Conservation (phyloP, 805 yeast species). For the Cyberlindnera euphorbiae region DNA sequence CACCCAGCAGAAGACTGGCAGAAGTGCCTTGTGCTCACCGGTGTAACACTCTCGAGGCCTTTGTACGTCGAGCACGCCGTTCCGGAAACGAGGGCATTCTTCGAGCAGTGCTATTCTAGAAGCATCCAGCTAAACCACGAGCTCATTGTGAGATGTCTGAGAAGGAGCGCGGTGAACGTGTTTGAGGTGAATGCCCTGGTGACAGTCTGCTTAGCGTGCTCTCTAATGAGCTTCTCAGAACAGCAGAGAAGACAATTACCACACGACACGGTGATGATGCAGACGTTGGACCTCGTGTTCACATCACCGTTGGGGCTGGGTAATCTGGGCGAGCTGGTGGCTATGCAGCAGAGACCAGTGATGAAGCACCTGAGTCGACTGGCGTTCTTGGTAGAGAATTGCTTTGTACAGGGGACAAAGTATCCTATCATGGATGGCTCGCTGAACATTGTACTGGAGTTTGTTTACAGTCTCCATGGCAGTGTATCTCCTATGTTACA, state of each 20-base stretch:
- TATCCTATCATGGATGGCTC: slow-evolving; percentile 14
- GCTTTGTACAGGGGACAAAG: slow-evolving; percentile 23
- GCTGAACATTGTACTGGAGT: slow-evolving; percentile 14
- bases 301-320: slow-evolving; percentile 19
- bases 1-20: slow-evolving; percentile 37
- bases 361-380: slow-evolving; percentile 45
- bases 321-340: slow-evolving; percentile 2
- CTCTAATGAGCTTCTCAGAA: slow-evolving; percentile 15
- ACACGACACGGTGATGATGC: slow-evolving; percentile 17
- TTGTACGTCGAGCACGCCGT: slow-evolving; percentile 30
- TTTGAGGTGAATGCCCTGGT: slow-evolving; percentile 21
- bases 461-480: slow-evolving; percentile 7
- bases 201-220: slow-evolving; percentile 18
- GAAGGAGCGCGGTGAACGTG: slow-evolving; percentile 12
- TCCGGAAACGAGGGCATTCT: slow-evolving; percentile 31
- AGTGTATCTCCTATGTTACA: slow-evolving; percentile 3
- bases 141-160: slow-evolving; percentile 18
- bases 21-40: slow-evolving; percentile 39
- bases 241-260: slow-evolving; percentile 18
- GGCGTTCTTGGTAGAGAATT: slow-evolving; percentile 40
- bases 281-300: slow-evolving; percentile 19
- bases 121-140: slow-evolving; percentile 28
- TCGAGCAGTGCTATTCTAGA: slow-evolving; percentile 32
- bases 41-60: slow-evolving; percentile 33
- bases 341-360: slow-evolving; percentile 31